A percentile compares a stretch with the other conserved stretches of the same genome.
Conservation (phyloP, 2,329 filamentous ascomycete genomes). For the Sarocladium oryzae region DNA sequence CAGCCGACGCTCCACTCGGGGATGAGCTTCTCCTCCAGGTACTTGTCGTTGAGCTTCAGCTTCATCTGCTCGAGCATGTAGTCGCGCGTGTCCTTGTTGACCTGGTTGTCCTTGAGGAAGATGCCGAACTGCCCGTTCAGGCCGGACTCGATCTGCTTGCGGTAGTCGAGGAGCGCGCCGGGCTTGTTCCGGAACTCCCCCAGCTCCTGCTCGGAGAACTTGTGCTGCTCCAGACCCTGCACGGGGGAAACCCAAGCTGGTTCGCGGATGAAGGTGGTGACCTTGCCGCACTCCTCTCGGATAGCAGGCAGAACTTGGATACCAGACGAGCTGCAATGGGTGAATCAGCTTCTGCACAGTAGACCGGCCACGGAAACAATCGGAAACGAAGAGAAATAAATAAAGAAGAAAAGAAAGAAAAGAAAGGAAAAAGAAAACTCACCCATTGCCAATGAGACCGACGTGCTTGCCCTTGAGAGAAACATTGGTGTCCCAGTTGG, state of each 20-base stretch:
- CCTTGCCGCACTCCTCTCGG: constrained; percentile 23
- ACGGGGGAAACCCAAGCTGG: constrained; percentile 38
- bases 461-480: constrained; percentile 43
- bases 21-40: constrained; percentile 37
- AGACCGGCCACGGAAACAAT: no score
- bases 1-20: constrained; percentile 40
- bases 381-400: no score
- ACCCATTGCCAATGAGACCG: constrained; percentile 50
- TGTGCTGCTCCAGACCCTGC: constrained; percentile 33
- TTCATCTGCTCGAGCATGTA: constrained; percentile 28
- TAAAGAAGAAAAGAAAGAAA: no score
- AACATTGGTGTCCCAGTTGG: constrained; percentile 32
- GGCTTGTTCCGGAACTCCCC: constrained; percentile 34
- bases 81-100: constrained; percentile 31
- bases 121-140: constrained; percentile 40
- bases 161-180: constrained; percentile 30
- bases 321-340: constrained; percentile 37
- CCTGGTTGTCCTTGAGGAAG: constrained; percentile 34
- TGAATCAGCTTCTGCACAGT: background rate
- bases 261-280: constrained; percentile 35
- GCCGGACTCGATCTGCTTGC: constrained; percentile 36
- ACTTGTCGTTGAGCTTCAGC: constrained; percentile 30
- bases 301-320: constrained; percentile 42
- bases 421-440: background rate
- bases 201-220: constrained; percentile 33